Base-by-base conservation (phyloP, 129 eudicot genomes). In the Chrysanthemum seticuspe region DNA sequence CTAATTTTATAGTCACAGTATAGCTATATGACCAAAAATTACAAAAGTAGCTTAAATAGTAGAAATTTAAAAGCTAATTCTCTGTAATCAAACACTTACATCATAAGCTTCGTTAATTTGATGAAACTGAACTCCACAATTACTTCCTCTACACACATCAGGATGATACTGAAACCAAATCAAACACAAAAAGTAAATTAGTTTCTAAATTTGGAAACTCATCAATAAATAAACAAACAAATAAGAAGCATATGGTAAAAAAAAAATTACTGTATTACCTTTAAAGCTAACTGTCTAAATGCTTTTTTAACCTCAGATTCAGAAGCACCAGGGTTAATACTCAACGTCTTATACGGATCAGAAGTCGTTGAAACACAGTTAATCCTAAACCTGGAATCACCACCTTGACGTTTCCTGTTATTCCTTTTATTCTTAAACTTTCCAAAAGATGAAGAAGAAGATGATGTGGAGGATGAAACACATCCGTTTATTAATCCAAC, bases 271-370 rank as follows among this genome's bases (percentile, higher is more conserved):
- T 64, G n/a, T 21, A 21, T 7, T 70, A 93, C 98, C 98, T 87
- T 76, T 54, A 93, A 85, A 65, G 98, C 98, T 40, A 93, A 88
- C 56, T 81, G 81, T 68, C 98, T 81, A 50, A 93, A 93, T 0
- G 98, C 98, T 77, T 85, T 89, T 72, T 79, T 87, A 74, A 93
- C 89, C 80, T 93, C 98, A 3, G 97, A 85, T 84, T 89, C 96
- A 75, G 97, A 86, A 50, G 98, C 96, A 54, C 84, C 96, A 27
- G 75, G 98, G 15, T 67, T 72, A 78, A 93, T 68, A 70, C 74
- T 78, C 45, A 93, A 85, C 13, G 92, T 93, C 52, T 90, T 81
- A 79, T 93, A 93, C 10, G 98, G 89, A 90, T 93, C 98, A 0
- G 87, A 71, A 55, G 67, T 44, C 15, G 77, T 62, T 14, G 82